These are phyloP conservation scores for Candida schatavii DNA, from an alignment of 805 yeast genomes.

Conservation along the genomic window DNA sequence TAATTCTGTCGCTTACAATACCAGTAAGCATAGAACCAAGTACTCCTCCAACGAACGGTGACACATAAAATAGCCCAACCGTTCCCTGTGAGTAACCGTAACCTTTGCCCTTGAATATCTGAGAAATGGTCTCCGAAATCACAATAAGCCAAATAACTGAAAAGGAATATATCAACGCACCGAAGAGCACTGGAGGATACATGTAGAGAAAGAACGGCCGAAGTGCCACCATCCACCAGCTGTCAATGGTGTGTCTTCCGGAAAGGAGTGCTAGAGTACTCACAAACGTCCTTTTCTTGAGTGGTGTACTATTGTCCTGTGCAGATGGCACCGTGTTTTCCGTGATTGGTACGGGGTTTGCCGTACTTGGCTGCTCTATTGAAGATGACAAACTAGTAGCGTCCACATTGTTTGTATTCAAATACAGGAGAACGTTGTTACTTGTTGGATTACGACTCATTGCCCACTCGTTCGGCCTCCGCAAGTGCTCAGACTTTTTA, in stretches of 20 bases:
- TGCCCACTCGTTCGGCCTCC: conserved; percentile 31
- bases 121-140: conserved; percentile 53
- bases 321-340: background rate
- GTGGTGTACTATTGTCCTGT: background rate
- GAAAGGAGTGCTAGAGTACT: conserved; percentile 40
- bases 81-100: conserved; percentile 45
- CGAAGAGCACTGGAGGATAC: conserved; percentile 52
- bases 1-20: conserved; percentile 45
- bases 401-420: conserved; percentile 4
- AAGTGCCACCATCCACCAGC: conserved; percentile 53
- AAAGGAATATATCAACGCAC: conserved; percentile 50
- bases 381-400: conserved; percentile 16
- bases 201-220: conserved; percentile 51
- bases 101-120: conserved; percentile 44
- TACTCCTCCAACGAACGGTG: conserved; percentile 58
- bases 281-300: conserved; percentile 16
- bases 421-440: conserved; percentile 6
- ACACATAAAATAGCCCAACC: conserved; percentile 52
- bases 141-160: conserved; percentile 66
- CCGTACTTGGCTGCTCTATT: conserved; percentile 2
- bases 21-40: conserved; percentile 58
- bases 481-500: conserved; percentile 20
- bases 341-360: background rate
- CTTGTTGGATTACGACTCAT: conserved; percentile 14
- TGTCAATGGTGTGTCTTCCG: conserved; percentile 49